Evolutionary conservation across 768 basidiomycete genomes (phyloP), one percentile per base, ranked within the genome.

Genomic region (Crepidotus variabilis): DNA sequence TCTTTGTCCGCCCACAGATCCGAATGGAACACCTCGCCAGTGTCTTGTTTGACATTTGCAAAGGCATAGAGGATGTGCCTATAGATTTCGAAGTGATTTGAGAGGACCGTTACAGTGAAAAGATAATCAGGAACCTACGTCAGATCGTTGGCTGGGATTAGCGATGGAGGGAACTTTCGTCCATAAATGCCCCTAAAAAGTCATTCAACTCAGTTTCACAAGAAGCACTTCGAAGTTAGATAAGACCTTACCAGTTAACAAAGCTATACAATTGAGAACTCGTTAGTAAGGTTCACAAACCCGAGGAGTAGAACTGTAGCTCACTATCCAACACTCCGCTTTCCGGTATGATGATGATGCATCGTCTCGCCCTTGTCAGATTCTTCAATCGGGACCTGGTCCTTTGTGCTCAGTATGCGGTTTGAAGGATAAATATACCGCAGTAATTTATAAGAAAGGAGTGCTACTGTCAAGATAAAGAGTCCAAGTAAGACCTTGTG

Each of bases 1-100:
- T 98, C 93, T 65, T 95, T 84, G 76, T 99, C 97, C 0, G 94
- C 88, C 96, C 96, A 98, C 1, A 78, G 69, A 63, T 99, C 97
- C 35, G 93, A 95, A 52, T 98, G 72, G 64, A 83, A 73, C 18
- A 98, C 95, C 65, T 92, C 91, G 39, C 96, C 96, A 0, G 86
- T 80, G 57, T 92, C 91, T 18, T 86, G 73, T 62, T 81, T 85
- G 63, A 98, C 71, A 62, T 98, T 92, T 18, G 92, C 97, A 63
- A 98, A 98, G 1, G 94, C 92, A 66, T 95, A 94, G 34, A 94
- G 84, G 63, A 96, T 84, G 69, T 96, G 94, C 22, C 89, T 92
- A 60, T 50, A 24, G 14, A 49, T 33, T 48, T 36, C 13, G 54
- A 18, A 18, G 47, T 43, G 36, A 47, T 50, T 22, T 18, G 13